A percentile compares a stretch with the other conserved stretches of the same genome.
These are phyloP conservation scores for Colletotrichum plurivorum DNA, from an alignment of 2,329 filamentous ascomycete genomes.

Conservation along the genomic window DNA sequence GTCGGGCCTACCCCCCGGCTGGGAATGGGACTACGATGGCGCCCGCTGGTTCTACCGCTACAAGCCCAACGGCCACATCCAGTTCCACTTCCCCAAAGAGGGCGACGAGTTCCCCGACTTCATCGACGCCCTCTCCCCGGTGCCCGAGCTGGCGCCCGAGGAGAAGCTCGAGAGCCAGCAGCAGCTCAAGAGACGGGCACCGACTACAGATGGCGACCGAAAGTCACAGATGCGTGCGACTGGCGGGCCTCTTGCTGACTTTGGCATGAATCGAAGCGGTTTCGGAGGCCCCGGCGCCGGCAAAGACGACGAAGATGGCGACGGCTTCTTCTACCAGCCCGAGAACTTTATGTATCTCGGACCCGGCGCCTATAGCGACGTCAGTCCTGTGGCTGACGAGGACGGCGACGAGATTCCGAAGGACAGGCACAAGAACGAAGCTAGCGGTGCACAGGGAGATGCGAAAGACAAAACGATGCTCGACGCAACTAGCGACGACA, in stretches of 20 bases:
- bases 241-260: conserved; percentile 42
- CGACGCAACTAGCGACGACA: conserved; percentile 16
- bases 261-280: conserved; percentile 39
- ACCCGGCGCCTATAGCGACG: conserved; percentile 60
- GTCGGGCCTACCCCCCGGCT: conserved; percentile 64
- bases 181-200: conserved; percentile 57
- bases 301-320: conserved; percentile 51
- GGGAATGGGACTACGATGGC: conserved; percentile 72
- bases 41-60: conserved; percentile 71
- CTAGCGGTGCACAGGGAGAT: background rate
- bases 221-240: conserved; percentile 41
- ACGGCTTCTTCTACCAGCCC: conserved; percentile 62
- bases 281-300: conserved; percentile 43
- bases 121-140: conserved; percentile 53
- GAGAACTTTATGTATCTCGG: conserved; percentile 69
- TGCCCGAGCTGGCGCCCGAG: conserved; percentile 62
- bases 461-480: conserved; percentile 12
- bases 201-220: conserved; percentile 14
- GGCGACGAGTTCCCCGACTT: conserved; percentile 73
- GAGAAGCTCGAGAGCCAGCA: conserved; percentile 67
- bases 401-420: conserved; percentile 46
- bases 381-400: conserved; percentile 59
- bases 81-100: conserved; percentile 69
- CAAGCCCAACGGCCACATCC: conserved; percentile 66
- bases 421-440: conserved; percentile 1